Evolutionary conservation across 768 basidiomycete species (phyloP), one percentile per base, ranked within the genome.

Genomic region (Candolleomyces efflorescens): DNA sequence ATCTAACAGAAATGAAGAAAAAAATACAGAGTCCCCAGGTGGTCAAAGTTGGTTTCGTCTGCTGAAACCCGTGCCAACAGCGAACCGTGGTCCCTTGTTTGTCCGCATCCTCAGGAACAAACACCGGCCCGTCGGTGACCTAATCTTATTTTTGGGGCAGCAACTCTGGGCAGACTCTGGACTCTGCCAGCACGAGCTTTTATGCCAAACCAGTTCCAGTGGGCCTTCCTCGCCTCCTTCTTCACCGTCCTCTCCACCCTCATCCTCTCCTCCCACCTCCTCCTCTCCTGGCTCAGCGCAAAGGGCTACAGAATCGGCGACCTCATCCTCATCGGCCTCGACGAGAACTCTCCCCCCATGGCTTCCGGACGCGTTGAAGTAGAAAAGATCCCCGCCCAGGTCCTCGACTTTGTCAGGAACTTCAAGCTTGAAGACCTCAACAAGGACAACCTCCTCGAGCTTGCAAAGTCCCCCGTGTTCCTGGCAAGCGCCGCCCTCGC

Each of bases 241-340:
- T 49, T 80, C 64, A 53, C 65, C 64, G 74, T 80, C 49, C 78
- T 86, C 60, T 32, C 68, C 32, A 20, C 72, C 55, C 85, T 90
- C 71, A 61, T 82, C 64, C 55, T 73, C 59, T 55, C 75, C 65
- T 71, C 76, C 55, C 72, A 70, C 63, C 74, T 73, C 63, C 46
- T 85, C 59, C 66, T 73, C 61, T 49, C 66, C 18, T 73, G 64
- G 56, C 83, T 90, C 62, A 64, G 65, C 6, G 76, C 74, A 9
- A 78, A 80, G 10, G 86, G 85, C 64, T 85, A 82, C 78, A 73
- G 83, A 73, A 45, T 84, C 56, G 74, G 80, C 24, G 69, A 79
- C 18, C 67, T 89, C 67, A 87, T 88, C 63, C 84, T 89, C 67
- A 67, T 86, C 49, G 87, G 86, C 56, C 75, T 86, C 48, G 74